Percentiles rank a stretch among this genome's conserved stretches.
Evolutionary conservation across 208 protist species (phyloP).

Genomic region (Angomonas deanei): DNA sequence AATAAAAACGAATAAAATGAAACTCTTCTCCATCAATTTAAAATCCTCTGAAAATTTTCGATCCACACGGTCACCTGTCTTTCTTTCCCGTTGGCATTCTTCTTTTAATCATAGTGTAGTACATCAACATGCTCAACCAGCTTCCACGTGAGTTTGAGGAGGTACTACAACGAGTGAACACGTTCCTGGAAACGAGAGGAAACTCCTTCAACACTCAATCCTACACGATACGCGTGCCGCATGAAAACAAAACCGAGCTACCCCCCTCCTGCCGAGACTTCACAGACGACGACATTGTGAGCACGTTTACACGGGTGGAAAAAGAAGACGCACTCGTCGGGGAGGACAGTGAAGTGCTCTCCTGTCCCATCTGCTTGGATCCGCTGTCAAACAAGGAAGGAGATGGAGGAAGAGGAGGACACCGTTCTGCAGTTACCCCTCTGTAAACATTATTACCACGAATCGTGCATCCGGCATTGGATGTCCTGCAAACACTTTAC

Average conservation of each 20-base stretch:
- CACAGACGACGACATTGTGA: neutral
- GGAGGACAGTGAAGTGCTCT: neutral
- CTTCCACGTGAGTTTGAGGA: too few species aligned
- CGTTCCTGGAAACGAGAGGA: neutral
- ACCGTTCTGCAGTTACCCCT: neutral
- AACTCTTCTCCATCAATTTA: neutral
- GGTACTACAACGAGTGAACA: too few species aligned
- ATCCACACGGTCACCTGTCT: too few species aligned
- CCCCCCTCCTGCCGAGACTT: neutral
- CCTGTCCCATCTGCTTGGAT: constrained; percentile 2
- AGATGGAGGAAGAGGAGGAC: neutral
- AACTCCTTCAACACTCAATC: neutral
- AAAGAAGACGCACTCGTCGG: neutral
- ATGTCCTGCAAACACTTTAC: neutral
- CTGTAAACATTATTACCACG: neutral
- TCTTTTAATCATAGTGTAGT: too few species aligned
- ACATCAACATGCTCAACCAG: too few species aligned
- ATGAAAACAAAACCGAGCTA: neutral
- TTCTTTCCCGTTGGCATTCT: too few species aligned
- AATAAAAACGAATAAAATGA: neutral
- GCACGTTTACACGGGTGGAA: neutral
- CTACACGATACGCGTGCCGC: neutral
- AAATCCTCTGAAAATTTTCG: neutral
- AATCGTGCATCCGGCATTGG: neutral
- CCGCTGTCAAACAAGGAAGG: neutral